phyloP scores from a whole-genome alignment of 805 yeast genomes.

The Yarrowia divulgata region DNA sequence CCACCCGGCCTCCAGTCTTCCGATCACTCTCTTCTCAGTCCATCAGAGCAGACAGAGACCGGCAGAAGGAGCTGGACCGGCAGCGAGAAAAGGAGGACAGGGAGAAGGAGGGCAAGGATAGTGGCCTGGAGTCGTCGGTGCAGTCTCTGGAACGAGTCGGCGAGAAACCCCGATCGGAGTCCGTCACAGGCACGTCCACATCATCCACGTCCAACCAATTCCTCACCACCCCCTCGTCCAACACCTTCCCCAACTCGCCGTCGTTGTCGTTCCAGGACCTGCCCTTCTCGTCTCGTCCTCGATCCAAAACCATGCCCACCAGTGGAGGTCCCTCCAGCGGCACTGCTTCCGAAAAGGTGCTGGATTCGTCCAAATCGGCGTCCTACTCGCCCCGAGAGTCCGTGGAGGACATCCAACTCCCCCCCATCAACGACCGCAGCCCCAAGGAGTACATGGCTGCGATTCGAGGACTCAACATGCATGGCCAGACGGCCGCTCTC shows the following conservation, averaged over 20 bases:
- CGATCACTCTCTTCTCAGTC: constrained; percentile 32
- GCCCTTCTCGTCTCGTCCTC: constrained; percentile 15
- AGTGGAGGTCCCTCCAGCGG: constrained; percentile 4
- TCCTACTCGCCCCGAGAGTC: constrained; percentile 36
- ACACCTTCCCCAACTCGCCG: constrained; percentile 13
- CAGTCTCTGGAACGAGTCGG: neutral
- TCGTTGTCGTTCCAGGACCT: constrained; percentile 32
- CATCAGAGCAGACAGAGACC: neutral
- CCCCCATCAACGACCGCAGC: constrained; percentile 11
- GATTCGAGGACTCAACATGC: constrained; percentile 44
- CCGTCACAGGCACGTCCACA: neutral
- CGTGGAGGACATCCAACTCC: constrained; percentile 22
- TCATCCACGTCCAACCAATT: constrained; percentile 3
- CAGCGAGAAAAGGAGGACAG: neutral
- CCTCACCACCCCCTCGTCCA: constrained; percentile 1
- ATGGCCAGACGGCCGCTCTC: constrained; percentile 46
- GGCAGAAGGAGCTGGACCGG: neutral
- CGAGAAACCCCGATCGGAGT: constrained; percentile 9
- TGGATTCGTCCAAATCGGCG: constrained; percentile 31
- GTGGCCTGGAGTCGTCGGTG: neutral
- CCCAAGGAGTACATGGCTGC: constrained; percentile 33
- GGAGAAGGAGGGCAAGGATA: neutral
- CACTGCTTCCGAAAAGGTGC: constrained; percentile 5
- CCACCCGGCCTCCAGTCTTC: constrained; percentile 17
- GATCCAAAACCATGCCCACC: constrained; percentile 29